A percentile compares a stretch with the other conserved stretches of the same genome.
These are phyloP conservation scores for Jamesozyma gamospora DNA, from an alignment of 805 yeast genomes.

Conservation along the genomic window DNA sequence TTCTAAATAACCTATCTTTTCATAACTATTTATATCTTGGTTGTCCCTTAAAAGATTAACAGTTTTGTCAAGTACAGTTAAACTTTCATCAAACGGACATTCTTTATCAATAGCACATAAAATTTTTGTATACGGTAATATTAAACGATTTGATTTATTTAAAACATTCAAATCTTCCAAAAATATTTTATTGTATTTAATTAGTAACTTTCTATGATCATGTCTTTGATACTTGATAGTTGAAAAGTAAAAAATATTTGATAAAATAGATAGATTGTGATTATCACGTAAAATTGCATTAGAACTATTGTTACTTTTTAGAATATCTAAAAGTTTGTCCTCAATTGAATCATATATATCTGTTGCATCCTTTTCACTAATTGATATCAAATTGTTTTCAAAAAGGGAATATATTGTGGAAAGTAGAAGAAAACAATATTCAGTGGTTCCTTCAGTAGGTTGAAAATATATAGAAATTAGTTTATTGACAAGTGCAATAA, in stretches of 20 bases:
- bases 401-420: constrained; percentile 22
- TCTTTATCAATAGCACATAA: constrained; percentile 44
- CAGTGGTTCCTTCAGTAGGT: constrained; percentile 7
- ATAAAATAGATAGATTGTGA: constrained; percentile 18
- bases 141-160: constrained; percentile 22
- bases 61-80: constrained; percentile 5
- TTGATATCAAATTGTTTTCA: constrained; percentile 14
- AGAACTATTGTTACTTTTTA: constrained; percentile 2
- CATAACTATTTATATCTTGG: constrained; percentile 5
- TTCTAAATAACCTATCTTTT: constrained; percentile 23
- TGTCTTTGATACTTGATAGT: constrained; percentile 24
- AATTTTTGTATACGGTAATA: constrained; percentile 36
- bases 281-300: constrained; percentile 15
- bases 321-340: constrained; percentile 9
- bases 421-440: constrained; percentile 21
- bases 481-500: constrained; percentile 15
- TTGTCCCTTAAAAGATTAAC: not conserved
- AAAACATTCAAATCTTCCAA: constrained; percentile 15
- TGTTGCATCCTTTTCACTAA: constrained; percentile 11
- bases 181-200: constrained; percentile 33
- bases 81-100: constrained; percentile 15
- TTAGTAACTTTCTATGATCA: constrained; percentile 38
- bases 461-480: constrained; percentile 8
- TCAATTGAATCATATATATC: constrained; percentile 16
- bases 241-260: constrained; percentile 30